These are phyloP conservation scores for Myrmaecium sp. DNA, from an alignment of 2,329 filamentous ascomycete genomes.

Conservation along the genomic window DNA sequence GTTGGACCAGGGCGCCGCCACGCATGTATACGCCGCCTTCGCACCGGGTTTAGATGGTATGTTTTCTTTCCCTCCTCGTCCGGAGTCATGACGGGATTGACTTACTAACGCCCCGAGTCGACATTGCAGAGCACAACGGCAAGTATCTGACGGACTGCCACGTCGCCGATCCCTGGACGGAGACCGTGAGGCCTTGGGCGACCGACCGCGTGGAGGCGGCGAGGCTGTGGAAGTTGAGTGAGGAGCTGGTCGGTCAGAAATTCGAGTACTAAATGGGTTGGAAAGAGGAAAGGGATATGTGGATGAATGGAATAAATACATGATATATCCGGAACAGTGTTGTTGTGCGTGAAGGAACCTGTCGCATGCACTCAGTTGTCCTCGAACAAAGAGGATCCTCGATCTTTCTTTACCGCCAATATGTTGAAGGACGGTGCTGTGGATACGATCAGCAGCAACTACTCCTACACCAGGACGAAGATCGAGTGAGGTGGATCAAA, in stretches of 20 bases:
- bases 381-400: too few species aligned
- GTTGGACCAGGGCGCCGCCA: constrained; percentile 13
- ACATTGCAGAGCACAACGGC: constrained; percentile 10
- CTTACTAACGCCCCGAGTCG: background rate
- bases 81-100: background rate
- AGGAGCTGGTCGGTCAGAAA: constrained; percentile 14
- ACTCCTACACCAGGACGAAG: too few species aligned
- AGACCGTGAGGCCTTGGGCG: constrained; percentile 8
- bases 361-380: too few species aligned
- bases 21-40: constrained; percentile 16
- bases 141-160: constrained; percentile 13
- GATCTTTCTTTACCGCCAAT: too few species aligned
- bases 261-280: constrained; percentile 15
- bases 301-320: too few species aligned
- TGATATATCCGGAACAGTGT: too few species aligned
- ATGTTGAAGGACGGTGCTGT: too few species aligned
- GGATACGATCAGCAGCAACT: too few species aligned
- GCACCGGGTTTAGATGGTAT: constrained; percentile 10
- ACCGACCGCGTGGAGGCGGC: constrained; percentile 11
- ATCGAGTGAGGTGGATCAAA: too few species aligned
- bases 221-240: constrained; percentile 17
- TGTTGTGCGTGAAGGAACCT: too few species aligned
- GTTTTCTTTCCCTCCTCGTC: constrained; percentile 1
- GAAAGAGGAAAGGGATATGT: too few species aligned
- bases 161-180: constrained; percentile 6